A percentile compares a stretch with the other conserved stretches of the same genome.
Conservation (phyloP, 2,329 filamentous ascomycete genomes). For the Huntiella bhutanensis region DNA sequence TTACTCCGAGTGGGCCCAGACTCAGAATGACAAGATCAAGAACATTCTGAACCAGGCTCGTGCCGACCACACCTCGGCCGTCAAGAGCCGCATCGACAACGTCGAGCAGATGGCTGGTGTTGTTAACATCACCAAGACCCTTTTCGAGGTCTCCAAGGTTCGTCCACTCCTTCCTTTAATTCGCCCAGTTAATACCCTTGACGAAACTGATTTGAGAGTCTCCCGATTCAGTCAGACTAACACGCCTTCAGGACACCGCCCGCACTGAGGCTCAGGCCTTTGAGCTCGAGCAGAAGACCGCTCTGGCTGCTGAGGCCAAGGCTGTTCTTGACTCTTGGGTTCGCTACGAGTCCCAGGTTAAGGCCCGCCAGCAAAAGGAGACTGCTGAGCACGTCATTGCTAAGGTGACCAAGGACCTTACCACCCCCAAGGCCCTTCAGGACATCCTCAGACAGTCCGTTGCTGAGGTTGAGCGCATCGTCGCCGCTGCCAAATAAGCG, state of each 20-base stretch:
- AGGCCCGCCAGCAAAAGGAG: conserved; percentile 96
- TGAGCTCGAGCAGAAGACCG: conserved; percentile 92
- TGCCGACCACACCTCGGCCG: conserved; percentile 84
- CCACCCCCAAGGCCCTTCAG: conserved; percentile 93
- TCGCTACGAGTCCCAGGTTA: conserved; percentile 94
- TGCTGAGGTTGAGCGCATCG: conserved; percentile 78
- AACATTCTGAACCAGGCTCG: conserved; percentile 86
- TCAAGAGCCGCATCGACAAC: conserved; percentile 83
- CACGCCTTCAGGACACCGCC: conserved; percentile 61
- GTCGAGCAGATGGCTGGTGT: conserved; percentile 90
- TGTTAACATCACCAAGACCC: conserved; percentile 87
- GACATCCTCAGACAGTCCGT: conserved; percentile 97
- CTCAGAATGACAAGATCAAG: conserved; percentile 81
- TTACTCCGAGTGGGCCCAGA: conserved; percentile 83
- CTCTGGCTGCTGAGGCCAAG: conserved; percentile 85
- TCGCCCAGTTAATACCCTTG: neutral
- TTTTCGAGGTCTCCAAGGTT: conserved; percentile 98
- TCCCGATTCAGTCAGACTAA: neutral
- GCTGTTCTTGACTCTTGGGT: conserved; percentile 94
- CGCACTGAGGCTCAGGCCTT: conserved; percentile 88
- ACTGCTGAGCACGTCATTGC: conserved; percentile 80
- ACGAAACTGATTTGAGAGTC: neutral
- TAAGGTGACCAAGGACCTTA: conserved; percentile 97
- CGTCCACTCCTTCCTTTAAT: conserved; percentile 13
- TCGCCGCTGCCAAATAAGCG: conserved; percentile 12